phyloP scores from a whole-genome alignment of 2,329 filamentous ascomycete species.

The Pseudocercospora crystallina region DNA sequence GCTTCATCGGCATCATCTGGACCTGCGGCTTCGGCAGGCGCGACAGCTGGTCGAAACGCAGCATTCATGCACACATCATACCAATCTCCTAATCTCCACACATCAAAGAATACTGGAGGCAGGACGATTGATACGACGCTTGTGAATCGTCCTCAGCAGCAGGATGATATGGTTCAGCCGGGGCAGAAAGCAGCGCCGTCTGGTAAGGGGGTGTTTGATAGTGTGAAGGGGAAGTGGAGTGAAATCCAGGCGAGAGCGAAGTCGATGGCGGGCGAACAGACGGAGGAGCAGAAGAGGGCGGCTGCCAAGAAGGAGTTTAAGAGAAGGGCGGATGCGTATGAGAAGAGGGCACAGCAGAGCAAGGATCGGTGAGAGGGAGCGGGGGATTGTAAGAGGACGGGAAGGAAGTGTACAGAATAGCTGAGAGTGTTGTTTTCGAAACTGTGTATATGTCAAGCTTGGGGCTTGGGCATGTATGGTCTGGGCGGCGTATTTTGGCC shows the following conservation, averaged over 20 bases:
- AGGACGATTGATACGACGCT: conserved; percentile 21
- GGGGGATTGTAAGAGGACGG: no score
- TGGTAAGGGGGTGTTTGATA: conserved; percentile 9
- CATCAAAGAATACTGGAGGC: neutral
- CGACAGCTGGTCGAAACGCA: conserved; percentile 7
- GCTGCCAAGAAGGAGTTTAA: conserved; percentile 22
- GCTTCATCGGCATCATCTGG: neutral
- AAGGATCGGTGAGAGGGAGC: no score
- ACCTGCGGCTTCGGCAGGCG: conserved; percentile 5
- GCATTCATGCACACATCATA: conserved; percentile 22
- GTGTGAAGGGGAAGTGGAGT: conserved; percentile 5
- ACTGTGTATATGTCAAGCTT: no score
- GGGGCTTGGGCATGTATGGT: no score
- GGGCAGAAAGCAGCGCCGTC: neutral
- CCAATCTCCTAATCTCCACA: conserved; percentile 21
- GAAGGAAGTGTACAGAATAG: no score
- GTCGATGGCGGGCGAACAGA: neutral
- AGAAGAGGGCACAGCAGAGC: conserved; percentile 8
- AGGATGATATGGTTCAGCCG: conserved; percentile 22
- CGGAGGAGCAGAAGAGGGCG: conserved; percentile 11
- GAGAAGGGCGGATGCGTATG: conserved; percentile 31
- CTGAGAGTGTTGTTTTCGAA: no score
- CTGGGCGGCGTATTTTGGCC: no score
- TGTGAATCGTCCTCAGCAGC: conserved; percentile 7
- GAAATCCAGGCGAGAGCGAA: neutral